A percentile compares a stretch with the other conserved stretches of the same genome.
phyloP scores from a whole-genome alignment of 306 rosid genomes.

The Quercus berberidifolia region DNA sequence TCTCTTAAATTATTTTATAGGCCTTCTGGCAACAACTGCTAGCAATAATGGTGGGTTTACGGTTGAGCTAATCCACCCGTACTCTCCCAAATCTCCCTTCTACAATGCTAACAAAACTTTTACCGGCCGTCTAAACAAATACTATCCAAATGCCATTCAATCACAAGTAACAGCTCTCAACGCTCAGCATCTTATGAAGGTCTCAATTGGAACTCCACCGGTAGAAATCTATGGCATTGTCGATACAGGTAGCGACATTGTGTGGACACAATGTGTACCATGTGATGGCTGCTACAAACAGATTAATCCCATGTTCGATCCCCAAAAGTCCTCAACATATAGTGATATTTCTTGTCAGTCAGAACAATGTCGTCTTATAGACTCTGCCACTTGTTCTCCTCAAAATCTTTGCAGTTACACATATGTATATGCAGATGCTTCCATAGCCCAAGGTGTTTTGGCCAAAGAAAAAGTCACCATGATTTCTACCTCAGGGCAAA shows the following conservation, averaged over 20 bases:
- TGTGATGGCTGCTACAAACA: slow-evolving; percentile 36
- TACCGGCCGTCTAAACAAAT: no score
- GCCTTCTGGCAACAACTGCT: slow-evolving; percentile 21
- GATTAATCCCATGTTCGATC: slow-evolving; percentile 37
- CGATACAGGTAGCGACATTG: slow-evolving; percentile 60
- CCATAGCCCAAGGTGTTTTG: slow-evolving; percentile 38
- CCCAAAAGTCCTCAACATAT: slow-evolving; percentile 39
- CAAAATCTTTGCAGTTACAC: slow-evolving; percentile 36
- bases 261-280: slow-evolving; percentile 32
- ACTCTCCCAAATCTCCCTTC: slow-evolving; percentile 29
- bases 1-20: slow-evolving; percentile 9
- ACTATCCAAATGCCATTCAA: background rate
- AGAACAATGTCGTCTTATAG: slow-evolving; percentile 28
- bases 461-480: slow-evolving; percentile 35
- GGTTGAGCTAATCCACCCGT: slow-evolving; percentile 26
- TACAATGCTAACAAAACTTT: background rate
- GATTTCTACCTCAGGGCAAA: slow-evolving; percentile 25
- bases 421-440: slow-evolving; percentile 37
- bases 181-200: slow-evolving; percentile 51
- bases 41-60: slow-evolving; percentile 27
- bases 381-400: slow-evolving; percentile 31
- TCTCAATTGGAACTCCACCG: slow-evolving; percentile 55
- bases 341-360: slow-evolving; percentile 38
- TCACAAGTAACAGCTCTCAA: slow-evolving; percentile 25
- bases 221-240: slow-evolving; percentile 44